Evolutionary conservation across 169 alveolate species (phyloP), one percentile per base, ranked within the genome.

Genomic region (Cytauxzoon felis): DNA sequence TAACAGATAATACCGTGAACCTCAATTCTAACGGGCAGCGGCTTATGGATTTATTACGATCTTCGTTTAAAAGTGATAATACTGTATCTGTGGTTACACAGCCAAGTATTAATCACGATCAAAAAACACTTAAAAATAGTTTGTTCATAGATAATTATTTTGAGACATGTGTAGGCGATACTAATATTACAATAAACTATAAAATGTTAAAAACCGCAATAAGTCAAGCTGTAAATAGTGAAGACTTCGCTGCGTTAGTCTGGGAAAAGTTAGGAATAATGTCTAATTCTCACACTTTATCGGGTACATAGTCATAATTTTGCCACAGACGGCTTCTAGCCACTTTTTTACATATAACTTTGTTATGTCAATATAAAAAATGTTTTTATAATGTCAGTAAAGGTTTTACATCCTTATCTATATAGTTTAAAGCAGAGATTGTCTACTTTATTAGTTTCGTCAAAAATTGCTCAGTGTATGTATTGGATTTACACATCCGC

Each of bases 191-290:
- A 24, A 53, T 71, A n/a, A 21, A 68, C 19, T 71, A 61, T 52
- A 61, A 71, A 2, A 41, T 21, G 47, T 59, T 71, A 16, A 56
- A 65, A 33, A 16, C 58, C 11, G 82, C 76, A 11, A 40, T 61
- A 23, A 6, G 42, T 26, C 78, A 71, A 34, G 53, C 67, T 2
- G 34, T 71, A 49, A 47, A 27, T 32, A 60, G 76, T n/a, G 82
- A 71, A 13, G 82, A 71, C 6, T 58, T 71, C 38, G 16, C 56
- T 19, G 27, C 41, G 11, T 47, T 58, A 34, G 47, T 71, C 49
- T 71, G 82, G 82, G 33, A 54, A 40, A 42, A 64, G 3, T 65
- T 71, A 18, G 9, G 36, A 34, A 26, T 29, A 54, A 49, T 16
- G 45, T 26, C 21, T 51, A 24, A 24, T 21, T 51, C 21, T 19